phyloP scores from a whole-genome alignment of 1,284 basidiomycete species.

The Marasmius fiardii region DNA sequence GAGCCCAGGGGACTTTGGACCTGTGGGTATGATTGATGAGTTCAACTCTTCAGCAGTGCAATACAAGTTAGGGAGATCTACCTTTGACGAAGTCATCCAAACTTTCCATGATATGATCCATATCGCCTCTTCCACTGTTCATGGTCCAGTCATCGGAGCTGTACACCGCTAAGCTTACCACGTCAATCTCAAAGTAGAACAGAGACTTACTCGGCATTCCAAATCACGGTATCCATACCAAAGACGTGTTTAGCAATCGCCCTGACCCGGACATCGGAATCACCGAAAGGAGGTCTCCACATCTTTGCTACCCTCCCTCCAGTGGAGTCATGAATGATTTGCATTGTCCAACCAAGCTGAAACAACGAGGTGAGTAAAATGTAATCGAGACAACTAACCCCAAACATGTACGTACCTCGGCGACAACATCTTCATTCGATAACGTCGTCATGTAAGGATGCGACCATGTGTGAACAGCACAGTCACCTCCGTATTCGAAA shows the following conservation, averaged over 20 bases:
- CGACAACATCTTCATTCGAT: slow-evolving; percentile 66
- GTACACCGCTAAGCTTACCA: slow-evolving; percentile 1
- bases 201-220: slow-evolving; percentile 71
- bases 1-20: slow-evolving; percentile 70
- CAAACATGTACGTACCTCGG: slow-evolving; percentile 36
- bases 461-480: slow-evolving; percentile 80
- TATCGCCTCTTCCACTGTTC: slow-evolving; percentile 37
- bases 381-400: slow-evolving; percentile 22
- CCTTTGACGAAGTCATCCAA: slow-evolving; percentile 57
- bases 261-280: slow-evolving; percentile 68
- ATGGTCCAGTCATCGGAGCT: slow-evolving; percentile 72
- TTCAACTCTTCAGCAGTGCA: slow-evolving; percentile 7
- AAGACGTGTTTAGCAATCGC: slow-evolving; percentile 75
- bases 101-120: slow-evolving; percentile 37
- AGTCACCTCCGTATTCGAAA: slow-evolving; percentile 54
- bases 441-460: slow-evolving; percentile 82
- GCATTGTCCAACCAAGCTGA: slow-evolving; percentile 77
- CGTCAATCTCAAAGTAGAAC: background rate
- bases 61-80: slow-evolving; percentile 15
- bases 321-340: slow-evolving; percentile 79
- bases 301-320: slow-evolving; percentile 68
- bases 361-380: slow-evolving; percentile 3
- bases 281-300: slow-evolving; percentile 80
- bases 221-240: slow-evolving; percentile 66
- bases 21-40: slow-evolving; percentile 31